phyloP scores from a whole-genome alignment of 257 asterid species.

The Solanum pennellii region DNA sequence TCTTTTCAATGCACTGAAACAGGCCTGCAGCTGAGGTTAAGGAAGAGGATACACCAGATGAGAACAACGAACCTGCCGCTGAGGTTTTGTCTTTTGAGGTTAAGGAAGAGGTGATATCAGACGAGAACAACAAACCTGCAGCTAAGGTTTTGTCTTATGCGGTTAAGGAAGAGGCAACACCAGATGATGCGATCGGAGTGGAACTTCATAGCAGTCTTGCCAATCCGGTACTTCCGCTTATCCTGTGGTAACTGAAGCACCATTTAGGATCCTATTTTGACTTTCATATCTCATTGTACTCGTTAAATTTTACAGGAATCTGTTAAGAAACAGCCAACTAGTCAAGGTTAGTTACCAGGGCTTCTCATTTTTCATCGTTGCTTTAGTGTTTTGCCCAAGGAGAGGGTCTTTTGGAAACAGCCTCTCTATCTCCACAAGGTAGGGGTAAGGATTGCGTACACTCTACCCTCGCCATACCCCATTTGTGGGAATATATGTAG shows the following conservation, averaged over 20 bases:
- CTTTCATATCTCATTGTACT: slow-evolving; percentile 5
- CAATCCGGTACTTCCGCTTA: background rate
- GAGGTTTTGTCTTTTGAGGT: slow-evolving; percentile 7
- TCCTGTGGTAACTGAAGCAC: background rate
- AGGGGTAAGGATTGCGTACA: background rate
- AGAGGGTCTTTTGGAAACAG: background rate
- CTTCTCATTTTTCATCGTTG: slow-evolving; percentile 3
- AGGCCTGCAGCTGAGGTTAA: background rate
- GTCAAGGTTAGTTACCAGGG: background rate
- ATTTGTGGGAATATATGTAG: background rate
- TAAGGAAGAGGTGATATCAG: background rate
- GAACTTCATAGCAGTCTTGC: background rate
- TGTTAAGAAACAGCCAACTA: slow-evolving; percentile 2
- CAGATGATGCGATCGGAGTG: background rate
- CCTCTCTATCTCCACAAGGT: background rate
- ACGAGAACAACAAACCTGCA: slow-evolving; percentile 8
- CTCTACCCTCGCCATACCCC: background rate
- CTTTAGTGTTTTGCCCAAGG: background rate
- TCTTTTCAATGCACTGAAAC: background rate
- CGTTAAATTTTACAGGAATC: slow-evolving; percentile 3
- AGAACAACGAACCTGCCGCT: slow-evolving; percentile 8
- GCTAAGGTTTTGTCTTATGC: slow-evolving; percentile 4
- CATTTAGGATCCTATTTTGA: background rate
- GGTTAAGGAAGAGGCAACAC: slow-evolving; percentile 10
- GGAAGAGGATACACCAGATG: background rate